A percentile compares a stretch with the other conserved stretches of the same genome.
These are phyloP conservation scores for Boletus huronensis DNA, from an alignment of 768 basidiomycete species.

Conservation along the genomic window DNA sequence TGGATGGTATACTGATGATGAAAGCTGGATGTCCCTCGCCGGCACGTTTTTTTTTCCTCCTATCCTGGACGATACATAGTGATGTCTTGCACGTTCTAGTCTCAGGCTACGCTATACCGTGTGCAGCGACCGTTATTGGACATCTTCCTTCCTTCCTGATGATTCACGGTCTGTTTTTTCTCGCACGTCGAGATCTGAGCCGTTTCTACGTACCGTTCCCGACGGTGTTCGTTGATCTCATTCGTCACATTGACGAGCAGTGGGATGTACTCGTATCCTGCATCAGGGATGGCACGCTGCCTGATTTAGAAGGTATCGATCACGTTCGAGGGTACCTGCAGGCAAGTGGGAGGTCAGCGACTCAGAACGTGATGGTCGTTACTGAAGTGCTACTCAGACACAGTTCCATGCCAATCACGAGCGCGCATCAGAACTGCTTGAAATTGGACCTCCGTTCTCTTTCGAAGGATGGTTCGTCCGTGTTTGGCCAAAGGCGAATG, in stretches of 20 bases:
- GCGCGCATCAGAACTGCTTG: constrained; percentile 18
- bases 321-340: constrained; percentile 15
- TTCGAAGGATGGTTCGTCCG: constrained; percentile 15
- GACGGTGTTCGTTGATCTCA: constrained; percentile 11
- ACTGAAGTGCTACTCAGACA: not conserved
- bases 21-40: not conserved
- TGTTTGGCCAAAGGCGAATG: constrained; percentile 13
- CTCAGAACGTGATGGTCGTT: not conserved
- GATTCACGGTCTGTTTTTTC: constrained; percentile 23
- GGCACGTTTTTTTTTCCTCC: not conserved
- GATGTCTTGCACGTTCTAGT: constrained; percentile 2
- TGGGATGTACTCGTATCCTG: constrained; percentile 17
- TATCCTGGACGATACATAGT: not conserved
- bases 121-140: constrained; percentile 13
- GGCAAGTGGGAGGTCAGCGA: not conserved
- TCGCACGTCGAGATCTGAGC: constrained; percentile 2
- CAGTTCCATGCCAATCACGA: constrained; percentile 10
- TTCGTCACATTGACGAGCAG: constrained; percentile 14
- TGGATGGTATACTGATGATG: constrained; percentile 13
- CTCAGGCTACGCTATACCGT: constrained; percentile 11
- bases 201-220: constrained; percentile 1
- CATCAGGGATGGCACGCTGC: constrained; percentile 14
- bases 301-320: constrained; percentile 11
- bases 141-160: constrained; percentile 16
- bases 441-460: constrained; percentile 12